Base-by-base conservation (phyloP, 495 filamentous ascomycete species). In the Xylaria bambusicola region DNA sequence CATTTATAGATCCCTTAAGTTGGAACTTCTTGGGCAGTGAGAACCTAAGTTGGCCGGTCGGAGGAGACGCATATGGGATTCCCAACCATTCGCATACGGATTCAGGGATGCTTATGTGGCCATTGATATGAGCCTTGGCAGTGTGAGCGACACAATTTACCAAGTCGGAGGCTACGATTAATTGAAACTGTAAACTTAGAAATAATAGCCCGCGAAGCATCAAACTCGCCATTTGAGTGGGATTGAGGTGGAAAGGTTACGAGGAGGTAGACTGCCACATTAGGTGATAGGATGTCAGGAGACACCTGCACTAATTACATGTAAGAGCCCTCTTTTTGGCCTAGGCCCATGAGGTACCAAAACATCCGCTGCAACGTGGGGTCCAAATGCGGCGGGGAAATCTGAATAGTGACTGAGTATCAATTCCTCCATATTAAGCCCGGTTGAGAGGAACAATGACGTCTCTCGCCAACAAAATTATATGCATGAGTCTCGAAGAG, bases 11-110 rank as follows among this genome's bases (percentile, higher is more conserved):
- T 31, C 52, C 52, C 23, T 54, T 9, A 8, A 27, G 35, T n/a
- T 41, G 3, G 12, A 26, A 18, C 26, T 27, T 54, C 0, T 3
- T n/a, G 15, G 41, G 35, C 5, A 8, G 18, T 15, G 47, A 15
- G 53, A 85, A 86, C 0, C 84, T 72, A 21, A 82, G 70, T 36
- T 72, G 40, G 5, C 75, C 76, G 6, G 83, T 52, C 1, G 82
- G 82, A 44, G 80, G 79, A 47, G 78, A 68, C 2, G 80, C 82
- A 65, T 81, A 86, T 0, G 82, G 80, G 9, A 86, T 80, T 5
- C 80, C 82, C 3, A 86, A 73, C 64, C 85, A 86, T 3, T 50
- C 47, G 47, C 47, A 50, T 20, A 50, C 47, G 21, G 47, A 35
- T 31, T 41, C 52, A 40, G 41, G 52, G 36, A 42, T 35, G 36